Conservation (phyloP, 306 rosid genomes). For the Oemleria cerasiformis region DNA sequence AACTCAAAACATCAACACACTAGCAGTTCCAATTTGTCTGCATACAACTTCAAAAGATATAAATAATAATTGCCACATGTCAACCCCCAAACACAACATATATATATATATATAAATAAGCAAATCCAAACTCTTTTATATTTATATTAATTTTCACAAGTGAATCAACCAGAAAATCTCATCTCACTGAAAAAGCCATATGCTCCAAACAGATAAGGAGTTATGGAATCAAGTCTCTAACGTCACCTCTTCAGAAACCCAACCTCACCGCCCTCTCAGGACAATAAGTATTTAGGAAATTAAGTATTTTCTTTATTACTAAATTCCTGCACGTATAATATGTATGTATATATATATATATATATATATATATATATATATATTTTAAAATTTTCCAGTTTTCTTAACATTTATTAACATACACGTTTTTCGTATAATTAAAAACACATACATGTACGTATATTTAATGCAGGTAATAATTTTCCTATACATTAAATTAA, state of each 20-base stretch:
- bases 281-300: too few relatives aligned
- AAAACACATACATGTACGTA: too few relatives aligned
- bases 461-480: too few relatives aligned
- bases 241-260: conserved; percentile 34
- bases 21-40: conserved; percentile 30
- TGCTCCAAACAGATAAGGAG: neutral
- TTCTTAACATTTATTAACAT: too few relatives aligned
- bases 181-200: neutral
- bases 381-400: too few relatives aligned
- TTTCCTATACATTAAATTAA: too few relatives aligned
- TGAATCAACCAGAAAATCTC: neutral
- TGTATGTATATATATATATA: too few relatives aligned
- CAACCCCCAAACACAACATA: neutral
- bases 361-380: too few relatives aligned
- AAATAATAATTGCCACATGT: neutral
- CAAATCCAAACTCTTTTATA: neutral
- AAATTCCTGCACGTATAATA: too few relatives aligned
- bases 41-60: neutral
- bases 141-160: neutral
- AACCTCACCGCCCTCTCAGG: conserved; percentile 42
- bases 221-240: neutral
- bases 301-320: too few relatives aligned
- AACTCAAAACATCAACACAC: conserved; percentile 27
- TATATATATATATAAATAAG: neutral
- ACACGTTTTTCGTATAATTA: too few relatives aligned